Conservation (phyloP, 306 rosid genomes). For the Cucumis cinereus region DNA sequence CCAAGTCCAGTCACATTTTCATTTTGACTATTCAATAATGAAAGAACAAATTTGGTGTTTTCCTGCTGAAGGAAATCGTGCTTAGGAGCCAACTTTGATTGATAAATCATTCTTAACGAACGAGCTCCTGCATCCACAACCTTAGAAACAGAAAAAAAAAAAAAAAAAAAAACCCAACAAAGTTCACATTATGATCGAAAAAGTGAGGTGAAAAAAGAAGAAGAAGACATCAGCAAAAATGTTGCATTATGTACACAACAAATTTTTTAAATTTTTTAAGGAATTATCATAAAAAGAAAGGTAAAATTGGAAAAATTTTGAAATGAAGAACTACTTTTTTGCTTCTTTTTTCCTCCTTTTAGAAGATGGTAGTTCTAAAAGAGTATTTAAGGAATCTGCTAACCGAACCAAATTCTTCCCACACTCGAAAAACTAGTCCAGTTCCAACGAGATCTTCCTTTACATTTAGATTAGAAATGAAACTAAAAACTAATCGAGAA, state of each 20-base stretch:
- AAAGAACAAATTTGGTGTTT: constrained; percentile 62
- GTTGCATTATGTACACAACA: background rate
- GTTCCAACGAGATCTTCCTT: background rate
- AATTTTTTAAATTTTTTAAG: background rate
- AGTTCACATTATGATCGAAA: background rate
- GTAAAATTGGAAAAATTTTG: background rate
- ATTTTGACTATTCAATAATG: constrained; percentile 57
- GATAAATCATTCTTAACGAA: constrained; percentile 78
- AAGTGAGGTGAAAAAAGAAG: background rate
- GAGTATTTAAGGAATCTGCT: background rate
- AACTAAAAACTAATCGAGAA: background rate
- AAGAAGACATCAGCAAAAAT: background rate
- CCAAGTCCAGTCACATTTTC: constrained; percentile 83
- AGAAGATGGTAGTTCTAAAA: background rate
- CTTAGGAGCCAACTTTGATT: constrained; percentile 84
- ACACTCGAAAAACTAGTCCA: background rate
- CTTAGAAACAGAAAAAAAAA: constrained; percentile 23
- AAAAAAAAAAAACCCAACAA: background rate
- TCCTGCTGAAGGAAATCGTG: constrained; percentile 47
- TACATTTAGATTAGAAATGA: background rate
- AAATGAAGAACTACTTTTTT: background rate
- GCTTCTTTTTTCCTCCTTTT: background rate
- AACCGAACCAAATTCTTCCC: background rate
- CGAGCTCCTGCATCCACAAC: constrained; percentile 90
- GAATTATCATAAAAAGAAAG: background rate